A percentile compares a stretch with the other conserved stretches of the same genome.
Conservation (phyloP, 2,329 filamentous ascomycete species). For the Sporothrix pseudoabietina region DNA sequence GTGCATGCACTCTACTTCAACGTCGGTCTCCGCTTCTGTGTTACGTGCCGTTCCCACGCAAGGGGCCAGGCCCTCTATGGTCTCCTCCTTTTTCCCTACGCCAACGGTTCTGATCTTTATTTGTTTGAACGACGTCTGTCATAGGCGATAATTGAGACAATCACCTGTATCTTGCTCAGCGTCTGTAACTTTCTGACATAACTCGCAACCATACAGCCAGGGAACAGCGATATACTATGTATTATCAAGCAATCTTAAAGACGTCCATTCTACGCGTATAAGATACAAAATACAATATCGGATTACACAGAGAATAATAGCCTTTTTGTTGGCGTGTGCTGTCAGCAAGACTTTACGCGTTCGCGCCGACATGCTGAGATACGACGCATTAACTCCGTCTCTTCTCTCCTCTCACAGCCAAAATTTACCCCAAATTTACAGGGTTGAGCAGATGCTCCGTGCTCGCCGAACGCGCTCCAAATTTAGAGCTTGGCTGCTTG, state of each 20-base stretch:
- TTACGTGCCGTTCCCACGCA: neutral
- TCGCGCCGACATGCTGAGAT: neutral
- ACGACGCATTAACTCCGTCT: neutral
- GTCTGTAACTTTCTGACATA: neutral
- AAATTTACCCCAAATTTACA: neutral
- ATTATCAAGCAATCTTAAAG: too few relatives aligned
- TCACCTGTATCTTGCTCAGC: neutral
- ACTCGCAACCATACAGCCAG: too few relatives aligned
- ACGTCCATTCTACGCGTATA: neutral
- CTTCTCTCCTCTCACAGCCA: neutral
- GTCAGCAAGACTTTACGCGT: neutral
- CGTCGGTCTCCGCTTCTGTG: neutral
- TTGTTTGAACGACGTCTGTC: slow-evolving; percentile 14
- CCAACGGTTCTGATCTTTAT: neutral
- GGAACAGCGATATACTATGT: too few relatives aligned
- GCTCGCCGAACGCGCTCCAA: slow-evolving; percentile 2
- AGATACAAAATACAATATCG: neutral
- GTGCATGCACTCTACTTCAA: neutral
- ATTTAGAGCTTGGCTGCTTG: slow-evolving; percentile 11
- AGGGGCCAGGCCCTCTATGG: neutral
- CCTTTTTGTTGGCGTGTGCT: neutral
- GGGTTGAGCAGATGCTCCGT: neutral
- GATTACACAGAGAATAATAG: neutral
- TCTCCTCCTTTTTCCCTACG: neutral
- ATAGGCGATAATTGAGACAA: neutral